These are phyloP conservation scores for Ophidiomyces ophidiicola DNA, from an alignment of 2,329 filamentous ascomycete genomes.

Conservation along the genomic window DNA sequence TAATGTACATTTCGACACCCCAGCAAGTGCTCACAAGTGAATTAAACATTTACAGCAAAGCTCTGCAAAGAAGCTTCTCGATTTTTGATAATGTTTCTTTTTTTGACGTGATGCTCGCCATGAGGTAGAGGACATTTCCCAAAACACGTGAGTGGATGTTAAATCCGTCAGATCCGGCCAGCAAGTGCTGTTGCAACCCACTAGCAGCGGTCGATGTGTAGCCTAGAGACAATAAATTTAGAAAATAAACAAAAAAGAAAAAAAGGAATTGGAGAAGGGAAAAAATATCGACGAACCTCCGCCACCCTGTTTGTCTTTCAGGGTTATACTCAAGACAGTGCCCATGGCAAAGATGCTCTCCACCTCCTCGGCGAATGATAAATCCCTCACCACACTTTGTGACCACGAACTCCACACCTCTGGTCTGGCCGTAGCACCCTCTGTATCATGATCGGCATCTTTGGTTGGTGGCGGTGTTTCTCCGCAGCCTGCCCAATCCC, in stretches of 20 bases:
- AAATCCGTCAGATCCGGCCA: slow-evolving; percentile 29
- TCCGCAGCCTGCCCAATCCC: slow-evolving; percentile 34
- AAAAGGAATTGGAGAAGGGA: background rate
- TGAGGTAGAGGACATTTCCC: slow-evolving; percentile 50
- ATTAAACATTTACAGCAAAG: slow-evolving; percentile 23
- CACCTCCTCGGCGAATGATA: slow-evolving; percentile 48
- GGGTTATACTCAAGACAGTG: slow-evolving; percentile 56
- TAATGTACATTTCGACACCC: too few species aligned
- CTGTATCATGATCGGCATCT: background rate
- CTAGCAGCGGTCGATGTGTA: slow-evolving; percentile 47
- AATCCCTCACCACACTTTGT: slow-evolving; percentile 42
- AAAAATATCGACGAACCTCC: slow-evolving; percentile 28
- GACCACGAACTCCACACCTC: slow-evolving; percentile 61
- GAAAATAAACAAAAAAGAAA: slow-evolving; percentile 2
- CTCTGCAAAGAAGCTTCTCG: slow-evolving; percentile 31
- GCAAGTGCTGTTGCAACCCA: slow-evolving; percentile 40
- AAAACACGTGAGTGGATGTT: slow-evolving; percentile 48
- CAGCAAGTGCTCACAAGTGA: too few species aligned
- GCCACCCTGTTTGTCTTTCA: slow-evolving; percentile 39
- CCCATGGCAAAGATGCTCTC: slow-evolving; percentile 61
- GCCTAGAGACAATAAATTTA: slow-evolving; percentile 24
- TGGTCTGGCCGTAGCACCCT: background rate
- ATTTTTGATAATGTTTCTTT: slow-evolving; percentile 31
- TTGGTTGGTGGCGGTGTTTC: background rate
- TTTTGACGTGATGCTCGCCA: slow-evolving; percentile 44